A percentile compares a stretch with the other conserved stretches of the same genome.
These are phyloP conservation scores for Umbelopsis isabellina DNA, from an alignment of 192 early-diverging fungal genomes.

Conservation along the genomic window DNA sequence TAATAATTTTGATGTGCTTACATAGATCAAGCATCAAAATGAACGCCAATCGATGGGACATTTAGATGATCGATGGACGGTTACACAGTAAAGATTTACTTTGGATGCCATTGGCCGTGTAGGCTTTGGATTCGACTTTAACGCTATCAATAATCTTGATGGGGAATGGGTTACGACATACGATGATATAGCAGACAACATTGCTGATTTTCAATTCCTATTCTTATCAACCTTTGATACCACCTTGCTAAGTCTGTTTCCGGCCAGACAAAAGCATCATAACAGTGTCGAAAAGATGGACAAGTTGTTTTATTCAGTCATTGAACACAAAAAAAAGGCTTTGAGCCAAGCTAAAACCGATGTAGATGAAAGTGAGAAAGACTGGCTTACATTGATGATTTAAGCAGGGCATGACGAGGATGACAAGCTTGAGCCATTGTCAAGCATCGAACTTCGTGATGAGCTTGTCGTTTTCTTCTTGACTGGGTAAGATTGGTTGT, in stretches of 20 bases:
- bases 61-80: too few species aligned
- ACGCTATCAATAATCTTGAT: constrained; percentile 22
- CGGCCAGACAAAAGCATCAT: constrained; percentile 24
- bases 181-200: constrained; percentile 23
- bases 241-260: constrained; percentile 19
- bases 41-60: too few species aligned
- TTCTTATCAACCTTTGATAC: constrained; percentile 33
- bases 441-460: constrained; percentile 28
- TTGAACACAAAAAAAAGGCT: constrained; percentile 20
- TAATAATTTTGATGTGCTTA: too few species aligned
- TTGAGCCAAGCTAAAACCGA: neutral
- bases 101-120: constrained; percentile 38
- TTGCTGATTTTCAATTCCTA: constrained; percentile 18
- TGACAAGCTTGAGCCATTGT: neutral
- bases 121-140: constrained; percentile 40
- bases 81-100: constrained; percentile 19
- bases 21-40: too few species aligned
- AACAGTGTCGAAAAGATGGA: constrained; percentile 22
- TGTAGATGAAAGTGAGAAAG: constrained; percentile 28
- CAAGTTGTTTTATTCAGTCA: constrained; percentile 23
- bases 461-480: neutral
- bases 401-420: constrained; percentile 28
- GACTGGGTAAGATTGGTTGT: neutral
- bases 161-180: constrained; percentile 29
- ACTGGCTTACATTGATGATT: constrained; percentile 40